phyloP scores from a whole-genome alignment of 2,329 filamentous ascomycete genomes.

The Monilinia aucupariae region DNA sequence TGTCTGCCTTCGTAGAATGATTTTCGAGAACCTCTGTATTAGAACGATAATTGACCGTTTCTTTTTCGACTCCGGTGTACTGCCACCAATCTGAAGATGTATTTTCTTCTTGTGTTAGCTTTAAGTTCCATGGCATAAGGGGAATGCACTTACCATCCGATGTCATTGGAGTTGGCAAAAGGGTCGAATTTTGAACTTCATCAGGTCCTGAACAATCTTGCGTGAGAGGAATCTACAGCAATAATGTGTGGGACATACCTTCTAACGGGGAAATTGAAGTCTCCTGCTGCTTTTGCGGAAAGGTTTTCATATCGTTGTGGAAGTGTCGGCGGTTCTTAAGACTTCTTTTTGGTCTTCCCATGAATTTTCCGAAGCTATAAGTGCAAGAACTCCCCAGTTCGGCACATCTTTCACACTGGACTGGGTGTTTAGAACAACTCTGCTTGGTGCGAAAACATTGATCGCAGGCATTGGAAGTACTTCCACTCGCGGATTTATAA shows the following conservation, averaged over 20 bases:
- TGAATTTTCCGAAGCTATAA: not conserved
- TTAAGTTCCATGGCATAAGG: too few species aligned
- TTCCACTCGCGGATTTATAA: not conserved
- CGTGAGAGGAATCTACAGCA: not conserved
- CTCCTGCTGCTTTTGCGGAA: not conserved
- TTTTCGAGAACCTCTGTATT: not conserved
- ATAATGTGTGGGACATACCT: not conserved
- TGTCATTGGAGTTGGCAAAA: not conserved
- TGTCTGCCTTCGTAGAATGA: not conserved
- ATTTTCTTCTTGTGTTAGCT: not conserved
- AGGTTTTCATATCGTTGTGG: not conserved
- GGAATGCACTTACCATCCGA: not conserved
- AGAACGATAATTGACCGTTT: not conserved
- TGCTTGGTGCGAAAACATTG: slow-evolving; percentile 4
- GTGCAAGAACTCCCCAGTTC: not conserved
- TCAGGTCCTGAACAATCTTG: not conserved
- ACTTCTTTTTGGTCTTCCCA: not conserved
- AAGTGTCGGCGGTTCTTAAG: not conserved
- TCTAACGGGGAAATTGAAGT: not conserved
- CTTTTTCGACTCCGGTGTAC: not conserved
- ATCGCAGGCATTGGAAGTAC: not conserved
- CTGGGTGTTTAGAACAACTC: not conserved
- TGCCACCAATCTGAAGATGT: not conserved
- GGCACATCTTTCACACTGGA: not conserved
- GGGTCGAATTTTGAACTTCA: not conserved